Evolutionary conservation across 2,329 filamentous ascomycete genomes (phyloP).

Genomic region (Ascosphaera acerosa): DNA sequence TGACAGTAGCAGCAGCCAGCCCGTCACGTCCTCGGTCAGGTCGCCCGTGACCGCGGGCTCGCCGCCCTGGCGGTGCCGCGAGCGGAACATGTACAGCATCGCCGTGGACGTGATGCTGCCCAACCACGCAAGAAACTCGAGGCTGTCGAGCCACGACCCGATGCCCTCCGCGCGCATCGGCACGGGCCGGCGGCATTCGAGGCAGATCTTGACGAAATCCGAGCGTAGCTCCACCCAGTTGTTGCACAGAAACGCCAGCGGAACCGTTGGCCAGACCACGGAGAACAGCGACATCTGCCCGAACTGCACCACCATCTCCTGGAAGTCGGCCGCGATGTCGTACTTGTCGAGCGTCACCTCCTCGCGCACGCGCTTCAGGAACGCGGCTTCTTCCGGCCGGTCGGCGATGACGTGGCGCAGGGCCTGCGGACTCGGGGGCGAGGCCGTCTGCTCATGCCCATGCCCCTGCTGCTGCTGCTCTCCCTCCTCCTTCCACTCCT

Average conservation of each 20-base stretch:
- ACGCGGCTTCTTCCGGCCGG: constrained; percentile 48
- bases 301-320: constrained; percentile 80
- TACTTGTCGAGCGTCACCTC: constrained; percentile 66
- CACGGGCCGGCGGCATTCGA: constrained; percentile 67
- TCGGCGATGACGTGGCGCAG: constrained; percentile 30
- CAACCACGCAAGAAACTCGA: constrained; percentile 82
- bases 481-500: constrained; percentile 29
- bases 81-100: constrained; percentile 58
- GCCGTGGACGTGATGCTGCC: constrained; percentile 71
- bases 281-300: constrained; percentile 82
- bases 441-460: constrained; percentile 8
- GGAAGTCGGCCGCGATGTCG: constrained; percentile 70
- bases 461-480: constrained; percentile 7
- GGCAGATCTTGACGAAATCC: constrained; percentile 82
- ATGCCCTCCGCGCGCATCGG: constrained; percentile 84
- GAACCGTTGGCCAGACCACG: constrained; percentile 82
- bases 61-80: constrained; percentile 29
- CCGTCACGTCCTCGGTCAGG: constrained; percentile 39
- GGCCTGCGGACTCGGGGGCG: constrained; percentile 17
- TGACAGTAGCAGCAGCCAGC: constrained; percentile 55
- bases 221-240: constrained; percentile 90
- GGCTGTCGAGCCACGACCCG: constrained; percentile 66
- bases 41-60: constrained; percentile 1
- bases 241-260: constrained; percentile 70
- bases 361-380: constrained; percentile 55